phyloP scores from a whole-genome alignment of 2,329 filamentous ascomycete genomes.

The Orbilia oligospora region DNA sequence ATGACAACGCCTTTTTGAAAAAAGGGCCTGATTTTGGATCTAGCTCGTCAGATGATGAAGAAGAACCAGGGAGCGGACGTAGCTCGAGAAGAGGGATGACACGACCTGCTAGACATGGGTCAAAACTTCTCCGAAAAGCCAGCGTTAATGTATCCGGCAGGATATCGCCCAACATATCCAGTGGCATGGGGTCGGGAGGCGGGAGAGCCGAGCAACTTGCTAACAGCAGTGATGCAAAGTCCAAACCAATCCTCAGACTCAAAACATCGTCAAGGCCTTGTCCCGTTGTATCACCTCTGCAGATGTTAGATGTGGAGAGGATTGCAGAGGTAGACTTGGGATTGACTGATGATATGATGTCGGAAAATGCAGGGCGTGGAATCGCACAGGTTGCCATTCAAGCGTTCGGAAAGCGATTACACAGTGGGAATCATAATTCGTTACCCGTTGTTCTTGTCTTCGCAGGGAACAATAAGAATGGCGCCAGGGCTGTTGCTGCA shows the following conservation, averaged over 20 bases:
- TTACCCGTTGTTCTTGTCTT: conserved; percentile 79
- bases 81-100: conserved; percentile 68
- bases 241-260: conserved; percentile 48
- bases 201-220: conserved; percentile 61
- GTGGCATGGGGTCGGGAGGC: conserved; percentile 45
- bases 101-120: conserved; percentile 61
- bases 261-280: conserved; percentile 69
- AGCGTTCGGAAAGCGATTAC: conserved; percentile 73
- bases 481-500: conserved; percentile 85
- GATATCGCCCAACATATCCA: conserved; percentile 56
- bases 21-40: conserved; percentile 47
- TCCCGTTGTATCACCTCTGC: conserved; percentile 78
- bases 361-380: conserved; percentile 89
- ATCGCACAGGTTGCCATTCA: conserved; percentile 86
- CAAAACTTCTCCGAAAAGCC: conserved; percentile 61
- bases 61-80: conserved; percentile 71
- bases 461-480: conserved; percentile 95
- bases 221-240: conserved; percentile 63
- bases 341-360: conserved; percentile 88
- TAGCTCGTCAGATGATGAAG: conserved; percentile 74
- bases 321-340: conserved; percentile 89
- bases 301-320: conserved; percentile 93
- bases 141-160: conserved; percentile 59
- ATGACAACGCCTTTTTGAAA: conserved; percentile 70
- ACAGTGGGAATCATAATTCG: conserved; percentile 68